Evolutionary conservation across 2,329 filamentous ascomycete species (phyloP).

Genomic region (Phyllosticta paracitricarpa): DNA sequence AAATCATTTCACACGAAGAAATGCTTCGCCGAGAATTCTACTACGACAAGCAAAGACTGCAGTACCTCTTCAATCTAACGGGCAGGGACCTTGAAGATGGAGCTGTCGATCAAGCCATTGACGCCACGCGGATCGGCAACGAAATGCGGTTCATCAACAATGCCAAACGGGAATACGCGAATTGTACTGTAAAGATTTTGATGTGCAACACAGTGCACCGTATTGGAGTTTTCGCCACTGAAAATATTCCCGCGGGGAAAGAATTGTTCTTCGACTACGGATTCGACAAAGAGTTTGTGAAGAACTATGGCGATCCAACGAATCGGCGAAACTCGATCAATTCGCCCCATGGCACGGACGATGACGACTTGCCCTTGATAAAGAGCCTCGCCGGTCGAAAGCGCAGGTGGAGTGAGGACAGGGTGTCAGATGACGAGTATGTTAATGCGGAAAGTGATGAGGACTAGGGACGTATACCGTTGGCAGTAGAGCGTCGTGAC

Average conservation of each 20-base stretch:
- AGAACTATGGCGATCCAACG: neutral
- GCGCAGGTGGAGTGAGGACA: neutral
- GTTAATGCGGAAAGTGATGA: neutral
- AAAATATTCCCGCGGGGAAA: constrained; percentile 59
- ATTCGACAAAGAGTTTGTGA: constrained; percentile 7
- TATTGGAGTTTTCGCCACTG: constrained; percentile 61
- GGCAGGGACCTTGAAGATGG: neutral
- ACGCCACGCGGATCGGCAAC: constrained; percentile 68
- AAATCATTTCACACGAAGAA: constrained; percentile 62
- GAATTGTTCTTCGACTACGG: constrained; percentile 80
- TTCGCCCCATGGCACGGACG: neutral
- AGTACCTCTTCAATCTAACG: constrained; percentile 49
- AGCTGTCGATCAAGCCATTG: constrained; percentile 43
- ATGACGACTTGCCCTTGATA: neutral
- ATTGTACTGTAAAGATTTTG: constrained; percentile 57
- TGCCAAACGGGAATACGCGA: constrained; percentile 43
- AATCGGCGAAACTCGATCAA: neutral
- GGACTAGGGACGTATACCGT: neutral
- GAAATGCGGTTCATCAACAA: constrained; percentile 80
- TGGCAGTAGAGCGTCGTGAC: no score
- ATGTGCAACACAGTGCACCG: constrained; percentile 65
- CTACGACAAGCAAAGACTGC: constrained; percentile 34
- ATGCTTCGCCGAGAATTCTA: constrained; percentile 52
- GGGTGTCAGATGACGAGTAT: neutral
- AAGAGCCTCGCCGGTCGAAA: neutral